These are phyloP conservation scores for Suhomyces yuchorum DNA, from an alignment of 1,139 yeast genomes.

Conservation along the genomic window DNA sequence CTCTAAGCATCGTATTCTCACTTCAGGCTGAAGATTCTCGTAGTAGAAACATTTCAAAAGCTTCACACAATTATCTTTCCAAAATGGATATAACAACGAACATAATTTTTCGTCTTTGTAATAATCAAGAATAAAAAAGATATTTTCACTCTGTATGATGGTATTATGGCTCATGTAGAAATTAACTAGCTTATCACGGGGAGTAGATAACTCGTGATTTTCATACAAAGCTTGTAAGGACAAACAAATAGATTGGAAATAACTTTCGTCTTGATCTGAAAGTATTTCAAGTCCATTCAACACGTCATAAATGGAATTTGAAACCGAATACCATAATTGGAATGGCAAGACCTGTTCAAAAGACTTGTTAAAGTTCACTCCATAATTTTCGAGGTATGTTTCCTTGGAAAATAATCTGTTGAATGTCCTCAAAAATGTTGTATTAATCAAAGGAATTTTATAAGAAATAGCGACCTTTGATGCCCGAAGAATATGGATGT, in stretches of 20 bases:
- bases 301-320: slow-evolving; percentile 45
- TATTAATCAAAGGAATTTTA: slow-evolving; percentile 34
- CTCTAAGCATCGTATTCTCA: slow-evolving; percentile 44
- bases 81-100: slow-evolving; percentile 52
- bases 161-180: slow-evolving; percentile 45
- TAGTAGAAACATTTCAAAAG: slow-evolving; percentile 51
- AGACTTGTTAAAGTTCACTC: slow-evolving; percentile 16
- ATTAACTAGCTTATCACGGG: slow-evolving; percentile 45
- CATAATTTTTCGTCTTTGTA: slow-evolving; percentile 56
- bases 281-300: slow-evolving; percentile 23
- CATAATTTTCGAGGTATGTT: slow-evolving; percentile 22
- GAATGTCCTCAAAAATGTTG: slow-evolving; percentile 35
- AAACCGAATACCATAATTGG: slow-evolving; percentile 52
- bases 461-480: slow-evolving; percentile 25
- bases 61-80: slow-evolving; percentile 53
- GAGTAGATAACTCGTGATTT: slow-evolving; percentile 44
- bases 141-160: slow-evolving; percentile 37
- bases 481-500: slow-evolving; percentile 29
- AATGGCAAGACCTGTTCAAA: slow-evolving; percentile 37
- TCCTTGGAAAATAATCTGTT: slow-evolving; percentile 38
- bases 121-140: slow-evolving; percentile 45
- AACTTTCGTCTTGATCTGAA: slow-evolving; percentile 36
- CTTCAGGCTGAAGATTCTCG: slow-evolving; percentile 22
- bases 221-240: slow-evolving; percentile 39
- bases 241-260: slow-evolving; percentile 39